phyloP scores from a whole-genome alignment of 805 yeast species.

The Suhomyces sp. region DNA sequence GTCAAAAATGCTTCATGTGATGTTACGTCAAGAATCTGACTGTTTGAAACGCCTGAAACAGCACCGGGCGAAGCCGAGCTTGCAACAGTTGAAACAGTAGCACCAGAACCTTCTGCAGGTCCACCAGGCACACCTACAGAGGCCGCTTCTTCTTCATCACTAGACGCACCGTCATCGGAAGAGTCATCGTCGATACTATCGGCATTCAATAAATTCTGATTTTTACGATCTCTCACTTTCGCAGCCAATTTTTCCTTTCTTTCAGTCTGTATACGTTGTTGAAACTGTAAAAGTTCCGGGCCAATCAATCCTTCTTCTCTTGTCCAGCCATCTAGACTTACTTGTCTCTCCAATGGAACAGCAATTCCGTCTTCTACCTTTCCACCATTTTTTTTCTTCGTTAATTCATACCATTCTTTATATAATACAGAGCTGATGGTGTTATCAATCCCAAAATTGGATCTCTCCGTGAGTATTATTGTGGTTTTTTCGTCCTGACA shows the following conservation, averaged over 20 bases:
- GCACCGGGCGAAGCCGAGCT: constrained; percentile 1
- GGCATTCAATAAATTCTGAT: constrained; percentile 38
- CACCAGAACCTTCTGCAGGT: constrained; percentile 7
- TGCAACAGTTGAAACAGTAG: constrained; percentile 1
- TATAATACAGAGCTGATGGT: constrained; percentile 53
- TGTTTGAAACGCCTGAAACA: neutral
- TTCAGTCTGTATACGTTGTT: constrained; percentile 44
- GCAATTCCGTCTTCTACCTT: constrained; percentile 60
- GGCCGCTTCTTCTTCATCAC: constrained; percentile 20
- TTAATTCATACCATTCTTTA: constrained; percentile 51
- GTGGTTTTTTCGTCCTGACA: constrained; percentile 68
- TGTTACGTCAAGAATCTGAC: constrained; percentile 30
- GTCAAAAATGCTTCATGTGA: constrained; percentile 42
- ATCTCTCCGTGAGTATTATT: constrained; percentile 70
- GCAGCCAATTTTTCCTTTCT: constrained; percentile 43
- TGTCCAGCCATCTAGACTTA: constrained; percentile 40
- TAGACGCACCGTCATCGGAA: constrained; percentile 32
- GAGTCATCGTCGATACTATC: constrained; percentile 35
- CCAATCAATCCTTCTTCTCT: constrained; percentile 53
- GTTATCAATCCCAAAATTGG: constrained; percentile 36
- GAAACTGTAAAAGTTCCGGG: constrained; percentile 50
- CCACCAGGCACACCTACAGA: neutral
- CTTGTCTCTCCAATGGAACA: constrained; percentile 48
- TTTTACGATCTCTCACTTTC: constrained; percentile 42
- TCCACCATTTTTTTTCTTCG: constrained; percentile 33